Percentiles rank a stretch among this genome's conserved stretches.
phyloP scores from a whole-genome alignment of 2,329 filamentous ascomycete species.

The Botryotinia calthae region DNA sequence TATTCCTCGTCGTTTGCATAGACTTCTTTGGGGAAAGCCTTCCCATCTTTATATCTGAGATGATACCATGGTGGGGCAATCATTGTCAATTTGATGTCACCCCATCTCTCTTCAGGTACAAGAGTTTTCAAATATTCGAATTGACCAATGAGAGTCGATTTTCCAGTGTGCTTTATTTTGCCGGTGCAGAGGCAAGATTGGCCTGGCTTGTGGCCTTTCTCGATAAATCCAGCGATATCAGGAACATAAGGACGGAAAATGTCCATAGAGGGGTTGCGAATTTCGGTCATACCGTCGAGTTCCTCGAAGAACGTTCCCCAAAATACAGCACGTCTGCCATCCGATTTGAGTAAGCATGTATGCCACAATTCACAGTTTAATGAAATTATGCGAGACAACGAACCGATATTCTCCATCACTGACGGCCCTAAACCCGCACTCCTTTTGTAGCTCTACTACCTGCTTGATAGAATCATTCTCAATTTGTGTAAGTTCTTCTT shows the following conservation, averaged over 20 bases:
- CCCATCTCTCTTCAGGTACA: conserved; percentile 58
- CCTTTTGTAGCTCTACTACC: conserved; percentile 57
- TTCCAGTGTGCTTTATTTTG: conserved; percentile 48
- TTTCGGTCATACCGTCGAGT: conserved; percentile 35
- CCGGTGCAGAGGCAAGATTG: conserved; percentile 47
- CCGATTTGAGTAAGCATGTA: neutral
- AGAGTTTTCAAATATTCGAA: conserved; percentile 58
- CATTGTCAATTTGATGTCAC: conserved; percentile 68
- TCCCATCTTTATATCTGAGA: conserved; percentile 55
- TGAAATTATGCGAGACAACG: neutral
- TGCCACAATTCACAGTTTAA: neutral
- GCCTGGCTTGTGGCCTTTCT: conserved; percentile 46
- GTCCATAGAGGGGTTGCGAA: conserved; percentile 38
- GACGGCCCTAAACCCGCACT: conserved; percentile 54
- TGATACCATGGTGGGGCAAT: conserved; percentile 69
- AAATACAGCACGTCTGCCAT: conserved; percentile 33
- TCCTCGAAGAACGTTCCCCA: conserved; percentile 37
- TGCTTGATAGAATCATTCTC: conserved; percentile 59
- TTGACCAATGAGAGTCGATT: conserved; percentile 50
- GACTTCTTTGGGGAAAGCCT: conserved; percentile 50
- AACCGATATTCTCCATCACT: conserved; percentile 57
- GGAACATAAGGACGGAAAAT: conserved; percentile 43
- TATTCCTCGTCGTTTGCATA: conserved; percentile 53
- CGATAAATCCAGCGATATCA: conserved; percentile 44
- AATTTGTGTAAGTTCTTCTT: conserved; percentile 46